A percentile compares a stretch with the other conserved stretches of the same genome.
These are phyloP conservation scores for Harrya chromipes DNA, from an alignment of 768 basidiomycete species.

Conservation along the genomic window DNA sequence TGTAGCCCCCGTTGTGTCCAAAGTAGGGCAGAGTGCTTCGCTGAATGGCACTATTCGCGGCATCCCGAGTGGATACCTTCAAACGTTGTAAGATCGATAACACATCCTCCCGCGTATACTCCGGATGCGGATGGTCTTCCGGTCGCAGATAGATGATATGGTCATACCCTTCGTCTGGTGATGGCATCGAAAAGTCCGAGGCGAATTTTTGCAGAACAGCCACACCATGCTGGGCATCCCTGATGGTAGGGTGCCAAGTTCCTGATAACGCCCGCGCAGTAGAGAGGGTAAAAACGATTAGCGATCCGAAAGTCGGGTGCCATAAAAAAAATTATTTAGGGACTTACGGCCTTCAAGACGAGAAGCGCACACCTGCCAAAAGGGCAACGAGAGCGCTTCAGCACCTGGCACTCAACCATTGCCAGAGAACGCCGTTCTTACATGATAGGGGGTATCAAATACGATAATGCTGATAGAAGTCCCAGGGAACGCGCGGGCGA, in stretches of 20 bases:
- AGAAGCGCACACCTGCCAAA: slow-evolving; percentile 54
- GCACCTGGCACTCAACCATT: slow-evolving; percentile 5
- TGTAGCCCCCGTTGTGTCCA: slow-evolving; percentile 6
- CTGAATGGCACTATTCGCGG: slow-evolving; percentile 8
- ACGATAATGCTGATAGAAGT: slow-evolving; percentile 70
- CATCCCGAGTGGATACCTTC: slow-evolving; percentile 27
- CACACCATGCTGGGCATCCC: slow-evolving; percentile 52
- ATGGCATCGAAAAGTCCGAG: slow-evolving; percentile 55
- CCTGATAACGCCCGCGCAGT: slow-evolving; percentile 40
- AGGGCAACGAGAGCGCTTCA: slow-evolving; percentile 13
- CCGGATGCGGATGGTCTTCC: slow-evolving; percentile 37
- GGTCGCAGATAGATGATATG: slow-evolving; percentile 43
- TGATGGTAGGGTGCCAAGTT: slow-evolving; percentile 74
- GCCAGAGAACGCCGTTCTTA: slow-evolving; percentile 33
- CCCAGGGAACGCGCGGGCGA: slow-evolving; percentile 63
- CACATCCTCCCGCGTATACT: slow-evolving; percentile 53
- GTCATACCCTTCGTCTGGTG: slow-evolving; percentile 60
- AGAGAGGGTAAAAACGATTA: slow-evolving; percentile 3
- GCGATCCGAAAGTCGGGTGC: slow-evolving; percentile 4
- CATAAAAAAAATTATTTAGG: slow-evolving; percentile 3
- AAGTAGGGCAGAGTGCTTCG: slow-evolving; percentile 6
- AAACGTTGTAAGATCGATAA: slow-evolving; percentile 50
- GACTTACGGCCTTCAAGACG: slow-evolving; percentile 59
- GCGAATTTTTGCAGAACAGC: slow-evolving; percentile 64
- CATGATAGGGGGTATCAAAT: slow-evolving; percentile 75